These are phyloP conservation scores for Curvularia lunata DNA, from an alignment of 2,329 filamentous ascomycete genomes.

Conservation along the genomic window DNA sequence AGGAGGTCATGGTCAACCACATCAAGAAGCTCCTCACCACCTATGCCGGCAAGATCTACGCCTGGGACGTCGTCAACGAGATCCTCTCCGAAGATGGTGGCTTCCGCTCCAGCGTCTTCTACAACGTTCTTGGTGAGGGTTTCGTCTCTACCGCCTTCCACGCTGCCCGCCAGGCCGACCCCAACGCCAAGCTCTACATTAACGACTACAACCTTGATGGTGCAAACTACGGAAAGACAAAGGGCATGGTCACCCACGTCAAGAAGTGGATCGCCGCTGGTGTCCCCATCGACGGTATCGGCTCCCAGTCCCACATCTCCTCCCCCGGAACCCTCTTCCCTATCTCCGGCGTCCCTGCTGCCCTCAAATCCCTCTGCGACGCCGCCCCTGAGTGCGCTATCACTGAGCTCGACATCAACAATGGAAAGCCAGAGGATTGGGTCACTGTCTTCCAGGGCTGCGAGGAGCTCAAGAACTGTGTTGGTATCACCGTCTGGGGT, in stretches of 20 bases:
- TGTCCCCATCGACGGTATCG: conserved; percentile 70
- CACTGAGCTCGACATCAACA: conserved; percentile 72
- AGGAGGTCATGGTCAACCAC: conserved; percentile 64
- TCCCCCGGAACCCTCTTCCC: conserved; percentile 43
- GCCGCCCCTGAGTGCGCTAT: conserved; percentile 66
- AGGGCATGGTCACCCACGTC: conserved; percentile 64
- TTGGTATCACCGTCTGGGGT: conserved; percentile 70
- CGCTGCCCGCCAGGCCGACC: conserved; percentile 70
- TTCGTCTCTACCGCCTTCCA: conserved; percentile 74
- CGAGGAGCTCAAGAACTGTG: conserved; percentile 63
- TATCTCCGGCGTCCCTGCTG: conserved; percentile 54
- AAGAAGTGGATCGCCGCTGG: conserved; percentile 68
- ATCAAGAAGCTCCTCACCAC: conserved; percentile 63
- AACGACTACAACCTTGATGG: conserved; percentile 72
- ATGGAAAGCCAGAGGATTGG: conserved; percentile 64
- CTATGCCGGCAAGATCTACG: conserved; percentile 69
- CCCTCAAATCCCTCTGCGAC: conserved; percentile 61
- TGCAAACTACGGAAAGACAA: conserved; percentile 64
- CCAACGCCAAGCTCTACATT: conserved; percentile 73
- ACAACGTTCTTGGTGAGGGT: conserved; percentile 70
- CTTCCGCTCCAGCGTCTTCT: conserved; percentile 68
- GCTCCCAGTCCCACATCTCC: conserved; percentile 63
- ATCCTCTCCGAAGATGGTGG: conserved; percentile 66
- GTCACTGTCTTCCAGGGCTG: conserved; percentile 63
- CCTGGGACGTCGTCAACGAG: conserved; percentile 53